Percentiles rank a stretch among this genome's conserved stretches.
Conservation (phyloP, 2,329 filamentous ascomycete species). For the Apiospora rasikravindrae region DNA sequence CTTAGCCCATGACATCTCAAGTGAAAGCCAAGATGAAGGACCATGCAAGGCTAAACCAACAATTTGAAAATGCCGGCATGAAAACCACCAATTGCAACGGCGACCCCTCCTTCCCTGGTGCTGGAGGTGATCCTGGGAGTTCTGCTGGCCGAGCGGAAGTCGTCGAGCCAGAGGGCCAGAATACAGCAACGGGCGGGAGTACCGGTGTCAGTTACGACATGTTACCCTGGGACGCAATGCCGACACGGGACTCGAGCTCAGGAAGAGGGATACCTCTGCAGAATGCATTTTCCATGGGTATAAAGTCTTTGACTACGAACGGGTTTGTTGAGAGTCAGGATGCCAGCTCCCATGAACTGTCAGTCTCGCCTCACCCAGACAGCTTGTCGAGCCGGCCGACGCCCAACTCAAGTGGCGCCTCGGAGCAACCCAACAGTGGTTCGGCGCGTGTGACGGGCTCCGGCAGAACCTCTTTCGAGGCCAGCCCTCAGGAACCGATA, state of each 20-base stretch:
- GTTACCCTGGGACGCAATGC: background rate
- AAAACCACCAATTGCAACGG: background rate
- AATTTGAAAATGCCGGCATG: background rate
- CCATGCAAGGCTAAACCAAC: slow-evolving; percentile 8
- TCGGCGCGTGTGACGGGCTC: slow-evolving; percentile 43
- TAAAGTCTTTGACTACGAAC: slow-evolving; percentile 13
- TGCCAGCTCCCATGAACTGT: slow-evolving; percentile 52
- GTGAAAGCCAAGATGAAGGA: slow-evolving; percentile 5
- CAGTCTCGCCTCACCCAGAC: slow-evolving; percentile 54
- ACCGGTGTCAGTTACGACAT: background rate
- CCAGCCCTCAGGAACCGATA: slow-evolving; percentile 54
- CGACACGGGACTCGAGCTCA: background rate
- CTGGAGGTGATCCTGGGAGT: background rate
- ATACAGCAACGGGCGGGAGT: background rate
- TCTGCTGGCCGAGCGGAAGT: background rate
- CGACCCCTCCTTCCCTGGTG: background rate
- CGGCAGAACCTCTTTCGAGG: slow-evolving; percentile 53
- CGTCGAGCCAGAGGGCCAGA: background rate
- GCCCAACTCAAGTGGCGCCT: slow-evolving; percentile 61
- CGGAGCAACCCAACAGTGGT: slow-evolving; percentile 45
- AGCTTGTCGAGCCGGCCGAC: slow-evolving; percentile 60
- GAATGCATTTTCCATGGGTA: background rate
- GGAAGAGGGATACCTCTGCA: slow-evolving; percentile 24
- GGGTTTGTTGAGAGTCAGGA: slow-evolving; percentile 50
- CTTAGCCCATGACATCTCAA: slow-evolving; percentile 7